A percentile compares a stretch with the other conserved stretches of the same genome.
phyloP scores from a whole-genome alignment of 257 asterid species.

The Solanum medicagineum region DNA sequence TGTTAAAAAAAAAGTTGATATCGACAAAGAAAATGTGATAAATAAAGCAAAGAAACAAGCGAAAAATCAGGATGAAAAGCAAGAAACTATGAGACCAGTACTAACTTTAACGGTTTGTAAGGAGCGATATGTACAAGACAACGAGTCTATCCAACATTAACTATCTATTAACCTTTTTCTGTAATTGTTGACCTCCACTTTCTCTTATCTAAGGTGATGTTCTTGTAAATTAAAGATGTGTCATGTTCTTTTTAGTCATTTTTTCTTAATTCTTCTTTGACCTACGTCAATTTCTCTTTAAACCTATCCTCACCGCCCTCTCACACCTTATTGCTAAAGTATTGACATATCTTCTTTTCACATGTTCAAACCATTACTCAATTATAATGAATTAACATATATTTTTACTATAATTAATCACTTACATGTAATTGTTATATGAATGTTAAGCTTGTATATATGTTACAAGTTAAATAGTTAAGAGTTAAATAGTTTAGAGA shows the following conservation, averaged over 20 bases:
- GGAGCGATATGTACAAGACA: not conserved
- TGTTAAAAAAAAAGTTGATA: too few species aligned
- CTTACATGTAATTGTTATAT: not conserved
- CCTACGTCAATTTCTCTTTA: not conserved
- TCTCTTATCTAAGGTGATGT: not conserved
- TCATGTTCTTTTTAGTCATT: not conserved
- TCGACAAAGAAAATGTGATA: not conserved
- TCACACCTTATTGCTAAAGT: not conserved
- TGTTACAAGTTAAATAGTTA: not conserved
- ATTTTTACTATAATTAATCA: not conserved
- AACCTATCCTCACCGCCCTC: not conserved
- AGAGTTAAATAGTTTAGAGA: not conserved
- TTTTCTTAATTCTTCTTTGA: not conserved
- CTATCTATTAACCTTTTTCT: too few species aligned
- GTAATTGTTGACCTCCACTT: not conserved
- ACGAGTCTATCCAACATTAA: not conserved
- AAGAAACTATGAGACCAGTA: not conserved
- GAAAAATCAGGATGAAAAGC: not conserved
- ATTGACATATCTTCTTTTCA: not conserved
- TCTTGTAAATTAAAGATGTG: not conserved
- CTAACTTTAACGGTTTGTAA: not conserved
- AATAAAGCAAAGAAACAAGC: not conserved
- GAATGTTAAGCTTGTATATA: not conserved
- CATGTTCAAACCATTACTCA: not conserved
- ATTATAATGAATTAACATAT: not conserved